Percentiles rank a stretch among this genome's conserved stretches.
Evolutionary conservation across 169 alveolate species (phyloP).

Genomic region (Plasmodium gaboni): DNA sequence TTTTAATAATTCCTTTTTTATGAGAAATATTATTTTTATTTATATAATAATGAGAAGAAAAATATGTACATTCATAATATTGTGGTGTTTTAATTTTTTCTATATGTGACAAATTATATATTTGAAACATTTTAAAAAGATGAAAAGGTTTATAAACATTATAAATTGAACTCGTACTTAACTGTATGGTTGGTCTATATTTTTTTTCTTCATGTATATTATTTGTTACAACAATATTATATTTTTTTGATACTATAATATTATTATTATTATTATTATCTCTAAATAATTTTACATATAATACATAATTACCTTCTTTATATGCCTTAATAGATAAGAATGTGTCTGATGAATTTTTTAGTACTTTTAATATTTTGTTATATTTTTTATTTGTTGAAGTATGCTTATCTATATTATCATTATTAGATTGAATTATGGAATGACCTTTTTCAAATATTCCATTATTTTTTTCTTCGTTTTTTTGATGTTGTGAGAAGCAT

Average conservation of each 20-base stretch:
- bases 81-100: not conserved
- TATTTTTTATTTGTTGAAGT: not conserved
- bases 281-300: slow-evolving; percentile 23
- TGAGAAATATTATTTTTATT: not conserved
- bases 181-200: slow-evolving; percentile 3
- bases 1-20: slow-evolving; percentile 4
- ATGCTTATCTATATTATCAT: slow-evolving; percentile 13
- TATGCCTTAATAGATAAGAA: slow-evolving; percentile 38
- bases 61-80: not conserved
- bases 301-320: slow-evolving; percentile 37
- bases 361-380: slow-evolving; percentile 8
- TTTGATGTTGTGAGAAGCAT: not conserved
- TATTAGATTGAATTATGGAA: not conserved
- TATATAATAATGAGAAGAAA: not conserved
- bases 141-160: slow-evolving; percentile 26
- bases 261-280: not conserved
- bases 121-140: slow-evolving; percentile 8
- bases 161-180: slow-evolving; percentile 21
- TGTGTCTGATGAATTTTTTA: slow-evolving; percentile 15
- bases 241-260: slow-evolving; percentile 23
- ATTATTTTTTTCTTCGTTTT: not conserved
- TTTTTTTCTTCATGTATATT: not conserved
- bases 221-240: slow-evolving; percentile 27
- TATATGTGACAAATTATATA: not conserved
- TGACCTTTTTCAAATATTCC: no score